Percentiles rank a stretch among this genome's conserved stretches.
These are phyloP conservation scores for Crithidia acanthocephali DNA, from an alignment of 208 protist species.

Conservation along the genomic window DNA sequence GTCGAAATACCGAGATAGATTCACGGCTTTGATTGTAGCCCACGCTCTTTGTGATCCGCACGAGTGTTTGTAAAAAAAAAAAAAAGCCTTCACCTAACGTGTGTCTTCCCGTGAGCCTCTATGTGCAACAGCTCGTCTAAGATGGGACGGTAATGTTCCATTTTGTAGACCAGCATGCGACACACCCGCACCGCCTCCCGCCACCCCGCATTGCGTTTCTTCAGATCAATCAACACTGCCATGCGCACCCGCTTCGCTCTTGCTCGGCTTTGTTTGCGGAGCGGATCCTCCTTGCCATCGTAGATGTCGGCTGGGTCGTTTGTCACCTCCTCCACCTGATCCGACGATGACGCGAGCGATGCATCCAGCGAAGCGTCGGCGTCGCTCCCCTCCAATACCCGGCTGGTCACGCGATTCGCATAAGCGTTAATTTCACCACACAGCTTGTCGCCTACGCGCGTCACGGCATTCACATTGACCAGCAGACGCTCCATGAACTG, in stretches of 20 bases:
- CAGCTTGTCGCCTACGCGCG: constrained; percentile 2
- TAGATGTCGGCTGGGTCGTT: background rate
- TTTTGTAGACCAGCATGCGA: background rate
- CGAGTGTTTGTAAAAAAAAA: no score
- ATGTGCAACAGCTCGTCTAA: background rate
- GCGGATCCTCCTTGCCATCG: background rate
- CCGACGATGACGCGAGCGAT: background rate
- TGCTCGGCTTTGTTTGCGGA: background rate
- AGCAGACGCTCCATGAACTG: constrained; percentile 2
- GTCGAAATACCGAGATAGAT: no score
- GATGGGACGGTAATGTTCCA: background rate
- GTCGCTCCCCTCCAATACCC: background rate
- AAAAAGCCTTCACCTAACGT: no score
- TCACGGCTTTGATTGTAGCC: no score
- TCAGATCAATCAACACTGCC: background rate
- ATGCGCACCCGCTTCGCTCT: background rate
- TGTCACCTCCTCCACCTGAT: background rate
- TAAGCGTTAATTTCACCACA: background rate
- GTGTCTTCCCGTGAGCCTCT: no score
- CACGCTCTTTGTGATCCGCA: no score
- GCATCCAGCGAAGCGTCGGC: background rate
- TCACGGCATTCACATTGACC: constrained; percentile 7
- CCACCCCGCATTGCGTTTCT: background rate
- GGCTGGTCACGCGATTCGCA: background rate
- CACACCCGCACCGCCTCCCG: constrained; percentile 5